phyloP scores from a whole-genome alignment of 176 grass and related monocot genomes.

The Musa beccarii region DNA sequence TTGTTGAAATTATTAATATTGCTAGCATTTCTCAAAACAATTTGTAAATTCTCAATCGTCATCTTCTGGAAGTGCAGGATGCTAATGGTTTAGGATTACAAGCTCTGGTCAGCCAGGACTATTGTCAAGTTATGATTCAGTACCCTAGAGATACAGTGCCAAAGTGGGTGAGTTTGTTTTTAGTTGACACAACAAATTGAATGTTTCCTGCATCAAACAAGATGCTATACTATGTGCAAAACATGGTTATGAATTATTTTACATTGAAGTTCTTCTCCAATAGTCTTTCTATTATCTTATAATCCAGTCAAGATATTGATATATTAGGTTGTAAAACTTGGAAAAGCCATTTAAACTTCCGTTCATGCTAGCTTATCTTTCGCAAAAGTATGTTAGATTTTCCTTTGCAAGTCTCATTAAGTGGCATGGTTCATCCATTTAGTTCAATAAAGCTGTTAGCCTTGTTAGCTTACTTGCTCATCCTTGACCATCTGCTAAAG shows the following conservation, averaged over 20 bases:
- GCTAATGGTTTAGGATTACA: constrained; percentile 77
- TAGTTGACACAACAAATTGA: neutral
- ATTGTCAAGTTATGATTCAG: constrained; percentile 58
- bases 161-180: constrained; percentile 54
- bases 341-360: too few species aligned
- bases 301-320: too few species aligned
- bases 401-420: too few species aligned
- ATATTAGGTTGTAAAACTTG: too few species aligned
- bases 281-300: neutral
- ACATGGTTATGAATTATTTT: neutral
- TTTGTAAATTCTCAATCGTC: neutral
- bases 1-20: neutral
- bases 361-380: too few species aligned
- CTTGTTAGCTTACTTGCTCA: too few species aligned
- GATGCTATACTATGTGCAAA: too few species aligned
- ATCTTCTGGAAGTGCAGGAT: constrained; percentile 31
- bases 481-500: too few species aligned
- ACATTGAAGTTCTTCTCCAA: neutral
- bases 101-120: constrained; percentile 39
- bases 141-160: constrained; percentile 69
- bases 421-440: too few species aligned
- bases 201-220: neutral
- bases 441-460: too few species aligned
- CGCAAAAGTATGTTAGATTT: too few species aligned
- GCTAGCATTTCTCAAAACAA: neutral